Conservation (phyloP, 2,329 filamentous ascomycete genomes). For the Nemania bipapillata region DNA sequence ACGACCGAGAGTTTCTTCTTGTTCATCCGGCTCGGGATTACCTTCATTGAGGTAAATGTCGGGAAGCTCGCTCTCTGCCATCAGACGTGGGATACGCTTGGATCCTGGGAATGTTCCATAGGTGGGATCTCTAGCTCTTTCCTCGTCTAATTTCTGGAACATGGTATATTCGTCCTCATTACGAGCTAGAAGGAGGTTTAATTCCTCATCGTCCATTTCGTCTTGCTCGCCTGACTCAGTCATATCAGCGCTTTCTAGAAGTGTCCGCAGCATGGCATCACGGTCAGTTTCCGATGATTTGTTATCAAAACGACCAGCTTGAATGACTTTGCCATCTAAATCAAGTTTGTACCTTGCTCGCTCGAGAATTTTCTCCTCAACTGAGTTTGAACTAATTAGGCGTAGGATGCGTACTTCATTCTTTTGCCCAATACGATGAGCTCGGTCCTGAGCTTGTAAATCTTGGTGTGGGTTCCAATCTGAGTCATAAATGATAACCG, state of each 20-base stretch:
- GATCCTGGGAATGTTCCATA: constrained; percentile 76
- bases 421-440: constrained; percentile 99
- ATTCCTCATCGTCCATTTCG: constrained; percentile 97
- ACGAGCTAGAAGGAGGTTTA: constrained; percentile 93
- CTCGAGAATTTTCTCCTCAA: constrained; percentile 98
- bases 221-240: constrained; percentile 79
- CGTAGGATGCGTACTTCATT: constrained; percentile 97
- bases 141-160: constrained; percentile 86
- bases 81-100: constrained; percentile 79
- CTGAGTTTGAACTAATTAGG: constrained; percentile 94
- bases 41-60: constrained; percentile 94
- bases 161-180: constrained; percentile 79
- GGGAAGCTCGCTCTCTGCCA: constrained; percentile 87
- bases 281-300: constrained; percentile 98
- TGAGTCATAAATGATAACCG: constrained; percentile 99
- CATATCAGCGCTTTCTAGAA: constrained; percentile 84
- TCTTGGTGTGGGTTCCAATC: constrained; percentile 99
- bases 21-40: constrained; percentile 80
- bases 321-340: constrained; percentile 99
- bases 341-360: constrained; percentile 97
- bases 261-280: constrained; percentile 93
- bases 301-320: constrained; percentile 99
- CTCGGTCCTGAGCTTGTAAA: constrained; percentile 98
- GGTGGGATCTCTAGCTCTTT: constrained; percentile 70
- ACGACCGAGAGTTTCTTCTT: constrained; percentile 81